These are phyloP conservation scores for Hirsutella rhossiliensis DNA, from an alignment of 2,329 filamentous ascomycete genomes.

Conservation along the genomic window DNA sequence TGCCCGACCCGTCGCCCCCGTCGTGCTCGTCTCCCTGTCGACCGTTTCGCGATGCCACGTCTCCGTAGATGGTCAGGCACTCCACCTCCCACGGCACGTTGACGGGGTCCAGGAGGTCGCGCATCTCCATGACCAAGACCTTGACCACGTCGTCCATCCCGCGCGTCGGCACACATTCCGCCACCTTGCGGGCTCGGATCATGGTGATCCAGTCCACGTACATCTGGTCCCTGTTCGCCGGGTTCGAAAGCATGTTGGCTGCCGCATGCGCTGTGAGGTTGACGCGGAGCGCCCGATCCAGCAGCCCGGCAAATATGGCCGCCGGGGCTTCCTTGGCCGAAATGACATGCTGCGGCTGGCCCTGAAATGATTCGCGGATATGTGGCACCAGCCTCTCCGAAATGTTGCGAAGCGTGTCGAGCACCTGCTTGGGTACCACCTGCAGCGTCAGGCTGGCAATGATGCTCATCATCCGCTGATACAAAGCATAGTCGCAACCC, in stretches of 20 bases:
- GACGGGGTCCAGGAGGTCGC: conserved; percentile 57
- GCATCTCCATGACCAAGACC: conserved; percentile 53
- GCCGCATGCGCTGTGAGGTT: conserved; percentile 91
- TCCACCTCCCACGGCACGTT: conserved; percentile 55
- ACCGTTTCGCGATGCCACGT: conserved; percentile 36
- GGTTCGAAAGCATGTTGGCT: conserved; percentile 81
- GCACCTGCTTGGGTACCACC: conserved; percentile 76
- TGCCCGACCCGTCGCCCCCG: conserved; percentile 24
- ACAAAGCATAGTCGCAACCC: conserved; percentile 89
- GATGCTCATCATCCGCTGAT: conserved; percentile 93
- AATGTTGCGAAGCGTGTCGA: conserved; percentile 79
- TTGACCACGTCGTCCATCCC: conserved; percentile 57
- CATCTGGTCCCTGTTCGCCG: conserved; percentile 88
- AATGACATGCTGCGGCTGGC: conserved; percentile 75
- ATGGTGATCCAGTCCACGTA: conserved; percentile 77
- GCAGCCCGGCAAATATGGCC: conserved; percentile 72
- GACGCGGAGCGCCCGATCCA: conserved; percentile 80
- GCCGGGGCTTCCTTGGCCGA: conserved; percentile 81
- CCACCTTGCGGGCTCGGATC: conserved; percentile 49
- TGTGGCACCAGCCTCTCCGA: conserved; percentile 70
- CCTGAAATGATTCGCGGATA: conserved; percentile 73
- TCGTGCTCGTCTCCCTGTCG: conserved; percentile 19
- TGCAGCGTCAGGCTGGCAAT: conserved; percentile 81
- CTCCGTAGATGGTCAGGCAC: conserved; percentile 47
- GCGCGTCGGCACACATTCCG: conserved; percentile 48